Base-by-base conservation (phyloP, 2,329 filamentous ascomycete species). In the Epichloe coenophiala region DNA sequence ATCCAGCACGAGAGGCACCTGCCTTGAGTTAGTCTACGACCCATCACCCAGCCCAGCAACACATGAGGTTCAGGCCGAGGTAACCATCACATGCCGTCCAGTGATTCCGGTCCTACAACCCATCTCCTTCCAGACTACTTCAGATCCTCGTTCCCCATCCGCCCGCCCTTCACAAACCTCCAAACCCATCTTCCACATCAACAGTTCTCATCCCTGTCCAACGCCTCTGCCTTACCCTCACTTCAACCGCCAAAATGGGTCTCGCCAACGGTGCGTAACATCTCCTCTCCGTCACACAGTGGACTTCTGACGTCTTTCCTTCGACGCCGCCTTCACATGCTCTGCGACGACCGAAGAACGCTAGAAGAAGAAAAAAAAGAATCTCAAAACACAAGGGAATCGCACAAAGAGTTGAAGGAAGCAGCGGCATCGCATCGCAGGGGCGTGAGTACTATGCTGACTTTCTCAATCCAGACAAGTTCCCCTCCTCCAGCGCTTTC, bases 401-500 rank as follows among this genome's bases (percentile, higher is more conserved):
- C 36, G 15, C 36, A 38, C 36, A 38, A 37, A n/a, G 36, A 38
- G 12, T 13, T 13, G 36, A 38, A 38, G 0, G 15, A 13, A 17
- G n/a, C n/a, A 17, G 12, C 19, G 39, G 17, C 15, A 12, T n/a
- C 17, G n/a, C 17, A 17, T 42, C n/a, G 23, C 45, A 27, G 27
- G 7, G 27, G 27, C 27, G 7, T 31, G 13, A 45, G 21, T 3
- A 19, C 11, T 17, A n/a, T 36, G 48, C 49, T 49, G 31, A 51
- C 44, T 42, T 36, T 19, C 13, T 9, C 19, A 19, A n/a, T 19
- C 6, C 54, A 89, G 86, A 81, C 69, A 82, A 83, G 59, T 96
- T 95, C 72, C 91, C 93, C 57, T 81, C 91, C 63, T 97, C 93
- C 53, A 83, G 72, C 58, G 89, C 90, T 59, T 98, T 98, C 70